A percentile compares a stretch with the other conserved stretches of the same genome.
Evolutionary conservation across 192 early-diverging fungal species (phyloP).

Genomic region (Oehlia diaphana): DNA sequence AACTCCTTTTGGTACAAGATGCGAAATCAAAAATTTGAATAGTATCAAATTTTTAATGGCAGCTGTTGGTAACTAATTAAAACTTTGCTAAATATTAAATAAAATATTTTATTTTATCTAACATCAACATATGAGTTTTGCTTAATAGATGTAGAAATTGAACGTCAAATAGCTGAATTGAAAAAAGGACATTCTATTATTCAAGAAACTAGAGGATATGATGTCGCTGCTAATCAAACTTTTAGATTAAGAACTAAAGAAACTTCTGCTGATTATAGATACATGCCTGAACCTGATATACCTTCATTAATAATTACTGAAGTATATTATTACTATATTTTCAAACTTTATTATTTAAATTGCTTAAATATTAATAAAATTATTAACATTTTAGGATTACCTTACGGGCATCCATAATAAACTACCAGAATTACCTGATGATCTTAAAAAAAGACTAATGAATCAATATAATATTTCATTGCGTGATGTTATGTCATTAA

Average conservation of each 20-base stretch:
- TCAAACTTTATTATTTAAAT: background rate
- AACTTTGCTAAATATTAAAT: background rate
- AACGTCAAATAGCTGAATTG: slow-evolving; percentile 67
- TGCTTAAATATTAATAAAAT: background rate
- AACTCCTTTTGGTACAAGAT: slow-evolving; percentile 60
- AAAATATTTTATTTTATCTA: background rate
- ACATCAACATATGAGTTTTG: background rate
- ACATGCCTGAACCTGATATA: slow-evolving; percentile 84
- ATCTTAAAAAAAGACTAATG: slow-evolving; percentile 53
- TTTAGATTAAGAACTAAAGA: slow-evolving; percentile 79
- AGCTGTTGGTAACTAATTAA: slow-evolving; percentile 56
- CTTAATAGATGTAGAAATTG: slow-evolving; percentile 72
- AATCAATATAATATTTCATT: slow-evolving; percentile 58
- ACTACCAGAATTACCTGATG: slow-evolving; percentile 79
- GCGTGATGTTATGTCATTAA: slow-evolving; percentile 61
- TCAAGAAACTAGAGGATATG: slow-evolving; percentile 83
- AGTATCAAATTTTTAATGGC: slow-evolving; percentile 65
- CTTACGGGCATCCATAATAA: slow-evolving; percentile 41
- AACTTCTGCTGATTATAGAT: slow-evolving; percentile 81
- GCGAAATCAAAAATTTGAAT: slow-evolving; percentile 83
- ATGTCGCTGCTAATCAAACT: slow-evolving; percentile 62
- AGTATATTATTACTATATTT: slow-evolving; percentile 22
- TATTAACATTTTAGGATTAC: slow-evolving; percentile 40
- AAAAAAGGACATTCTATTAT: slow-evolving; percentile 51
- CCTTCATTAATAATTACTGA: slow-evolving; percentile 52